A percentile compares a stretch with the other conserved stretches of the same genome.
Conservation (phyloP, 805 yeast species). For the Yarrowia bubula region DNA sequence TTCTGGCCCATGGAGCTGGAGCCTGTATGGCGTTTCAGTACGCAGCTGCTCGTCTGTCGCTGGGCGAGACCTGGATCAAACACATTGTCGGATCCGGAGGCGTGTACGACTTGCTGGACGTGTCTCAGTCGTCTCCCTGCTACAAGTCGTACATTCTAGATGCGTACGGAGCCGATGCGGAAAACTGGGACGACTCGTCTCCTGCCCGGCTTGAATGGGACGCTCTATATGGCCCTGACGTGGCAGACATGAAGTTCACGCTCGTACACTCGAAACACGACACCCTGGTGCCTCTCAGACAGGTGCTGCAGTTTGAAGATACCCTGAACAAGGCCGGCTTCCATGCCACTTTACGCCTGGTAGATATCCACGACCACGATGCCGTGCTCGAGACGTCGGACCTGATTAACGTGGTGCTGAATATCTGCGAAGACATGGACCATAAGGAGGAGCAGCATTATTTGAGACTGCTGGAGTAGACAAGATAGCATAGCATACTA, state of each 20-base stretch:
- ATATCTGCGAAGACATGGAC: conserved; percentile 28
- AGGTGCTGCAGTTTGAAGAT: conserved; percentile 28
- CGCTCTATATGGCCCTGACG: conserved; percentile 26
- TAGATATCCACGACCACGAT: conserved; percentile 28
- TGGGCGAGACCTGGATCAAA: conserved; percentile 29
- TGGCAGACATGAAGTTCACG: conserved; percentile 24
- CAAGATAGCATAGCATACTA: conserved; percentile 1
- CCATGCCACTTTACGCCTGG: conserved; percentile 8
- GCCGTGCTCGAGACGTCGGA: conserved; percentile 29
- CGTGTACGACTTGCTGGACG: conserved; percentile 28
- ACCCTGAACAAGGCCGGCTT: conserved; percentile 27
- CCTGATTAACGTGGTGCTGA: conserved; percentile 13
- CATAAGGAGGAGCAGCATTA: conserved; percentile 21
- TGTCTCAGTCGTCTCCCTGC: conserved; percentile 12
- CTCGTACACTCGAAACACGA: conserved; percentile 29
- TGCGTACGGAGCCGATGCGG: conserved; percentile 28
- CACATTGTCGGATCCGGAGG: conserved; percentile 29
- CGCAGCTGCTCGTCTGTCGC: conserved; percentile 27
- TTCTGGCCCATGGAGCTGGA: conserved; percentile 81
- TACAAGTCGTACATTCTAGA: conserved; percentile 27
- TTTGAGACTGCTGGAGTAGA: neutral
- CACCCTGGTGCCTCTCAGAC: conserved; percentile 27
- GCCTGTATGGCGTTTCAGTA: conserved; percentile 62
- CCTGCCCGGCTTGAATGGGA: conserved; percentile 28
- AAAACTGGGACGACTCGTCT: conserved; percentile 28